A percentile compares a stretch with the other conserved stretches of the same genome.
Conservation (phyloP, 768 basidiomycete genomes). For the Lactarius pseudohatsudake region DNA sequence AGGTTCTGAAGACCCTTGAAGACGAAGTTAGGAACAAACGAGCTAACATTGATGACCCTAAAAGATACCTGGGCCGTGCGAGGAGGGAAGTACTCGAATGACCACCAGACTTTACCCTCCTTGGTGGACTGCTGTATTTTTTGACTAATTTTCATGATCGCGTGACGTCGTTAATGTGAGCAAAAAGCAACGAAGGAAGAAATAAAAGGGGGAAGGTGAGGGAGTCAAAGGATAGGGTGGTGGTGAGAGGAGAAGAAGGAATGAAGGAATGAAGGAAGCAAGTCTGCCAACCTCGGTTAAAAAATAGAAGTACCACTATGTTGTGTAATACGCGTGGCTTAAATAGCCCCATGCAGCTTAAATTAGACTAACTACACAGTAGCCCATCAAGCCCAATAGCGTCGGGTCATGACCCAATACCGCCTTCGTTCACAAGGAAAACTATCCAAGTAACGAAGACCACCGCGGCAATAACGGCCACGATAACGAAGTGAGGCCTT, state of each 20-base stretch:
- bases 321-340: background rate
- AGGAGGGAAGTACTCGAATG: slow-evolving; percentile 98
- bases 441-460: slow-evolving; percentile 16
- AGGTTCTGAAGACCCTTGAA: slow-evolving; percentile 88
- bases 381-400: background rate
- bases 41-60: slow-evolving; percentile 5
- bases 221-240: background rate
- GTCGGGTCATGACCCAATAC: slow-evolving; percentile 10
- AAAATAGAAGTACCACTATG: background rate
- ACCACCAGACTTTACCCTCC: slow-evolving; percentile 94
- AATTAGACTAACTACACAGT: background rate
- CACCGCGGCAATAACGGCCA: slow-evolving; percentile 27
- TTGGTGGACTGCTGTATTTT: slow-evolving; percentile 85
- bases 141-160: slow-evolving; percentile 87
- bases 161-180: slow-evolving; percentile 16
- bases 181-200: background rate
- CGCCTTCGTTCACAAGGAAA: slow-evolving; percentile 9
- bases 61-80: slow-evolving; percentile 82
- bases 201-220: background rate
- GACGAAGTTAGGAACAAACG: slow-evolving; percentile 23
- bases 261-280: background rate
- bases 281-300: background rate
- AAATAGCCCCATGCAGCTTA: background rate
- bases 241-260: background rate
- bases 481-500: slow-evolving; percentile 35